Percentiles rank a stretch among this genome's conserved stretches.
These are phyloP conservation scores for Fraxinus greggii DNA, from an alignment of 305 asterid species.

Conservation along the genomic window DNA sequence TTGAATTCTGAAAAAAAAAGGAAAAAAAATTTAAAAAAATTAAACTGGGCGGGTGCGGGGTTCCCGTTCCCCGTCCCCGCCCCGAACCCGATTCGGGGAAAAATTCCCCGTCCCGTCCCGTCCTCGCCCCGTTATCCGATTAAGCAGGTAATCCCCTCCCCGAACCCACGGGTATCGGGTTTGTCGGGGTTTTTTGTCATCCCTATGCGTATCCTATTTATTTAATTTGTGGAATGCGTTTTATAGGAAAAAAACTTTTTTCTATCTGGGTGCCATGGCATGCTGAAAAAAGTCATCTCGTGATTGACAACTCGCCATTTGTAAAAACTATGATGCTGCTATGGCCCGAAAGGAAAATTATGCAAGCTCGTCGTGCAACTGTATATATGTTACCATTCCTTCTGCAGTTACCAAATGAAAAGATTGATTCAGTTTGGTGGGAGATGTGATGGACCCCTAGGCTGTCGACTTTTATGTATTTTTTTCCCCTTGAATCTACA, in stretches of 20 bases:
- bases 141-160: too few relatives aligned
- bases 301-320: slow-evolving; percentile 1
- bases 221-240: not conserved
- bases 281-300: slow-evolving; percentile 1
- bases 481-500: slow-evolving; percentile 1
- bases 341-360: slow-evolving; percentile 18
- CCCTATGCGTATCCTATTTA: not conserved
- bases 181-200: too few relatives aligned
- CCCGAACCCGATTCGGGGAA: too few relatives aligned
- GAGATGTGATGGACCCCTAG: slow-evolving; percentile 12
- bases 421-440: slow-evolving; percentile 27
- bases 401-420: slow-evolving; percentile 24
- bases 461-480: slow-evolving; percentile 22
- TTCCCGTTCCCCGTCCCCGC: too few relatives aligned
- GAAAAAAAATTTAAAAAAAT: too few relatives aligned
- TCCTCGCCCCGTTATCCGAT: too few relatives aligned
- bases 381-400: slow-evolving; percentile 29
- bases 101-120: too few relatives aligned
- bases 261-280: slow-evolving; percentile 9
- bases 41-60: too few relatives aligned
- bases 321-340: slow-evolving; percentile 12
- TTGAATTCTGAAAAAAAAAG: too few relatives aligned
- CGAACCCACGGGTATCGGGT: too few relatives aligned
- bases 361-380: slow-evolving; percentile 17
- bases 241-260: slow-evolving; percentile 20